These are phyloP conservation scores for Hypoxylon intermedium DNA, from an alignment of 495 filamentous ascomycete genomes.

Conservation along the genomic window DNA sequence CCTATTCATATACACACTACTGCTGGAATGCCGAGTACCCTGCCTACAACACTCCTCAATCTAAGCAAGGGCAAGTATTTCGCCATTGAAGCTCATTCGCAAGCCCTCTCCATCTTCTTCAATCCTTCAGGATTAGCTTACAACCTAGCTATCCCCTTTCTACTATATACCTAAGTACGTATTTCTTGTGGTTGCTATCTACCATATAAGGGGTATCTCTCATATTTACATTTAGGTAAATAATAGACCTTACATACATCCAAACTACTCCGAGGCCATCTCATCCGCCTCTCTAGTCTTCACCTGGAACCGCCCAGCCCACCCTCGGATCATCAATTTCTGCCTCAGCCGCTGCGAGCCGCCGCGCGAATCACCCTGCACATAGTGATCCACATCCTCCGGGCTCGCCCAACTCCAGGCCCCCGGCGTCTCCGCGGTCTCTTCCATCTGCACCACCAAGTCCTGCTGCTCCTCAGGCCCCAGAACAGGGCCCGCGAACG, in stretches of 20 bases:
- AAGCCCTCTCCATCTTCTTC: too few relatives aligned
- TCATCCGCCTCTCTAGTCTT: not conserved
- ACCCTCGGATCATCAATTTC: slow-evolving; percentile 7
- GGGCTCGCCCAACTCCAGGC: slow-evolving; percentile 41
- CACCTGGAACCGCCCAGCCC: not conserved
- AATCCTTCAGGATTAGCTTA: too few relatives aligned
- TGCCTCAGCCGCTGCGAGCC: slow-evolving; percentile 21
- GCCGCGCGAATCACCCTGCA: slow-evolving; percentile 23
- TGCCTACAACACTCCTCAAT: too few relatives aligned
- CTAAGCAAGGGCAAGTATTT: too few relatives aligned
- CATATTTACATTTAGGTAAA: not conserved
- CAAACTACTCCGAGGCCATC: not conserved
- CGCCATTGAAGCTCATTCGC: too few relatives aligned
- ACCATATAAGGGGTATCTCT: not conserved
- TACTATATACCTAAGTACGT: too few relatives aligned
- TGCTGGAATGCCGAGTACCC: too few relatives aligned
- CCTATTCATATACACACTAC: too few relatives aligned
- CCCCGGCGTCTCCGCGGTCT: not conserved
- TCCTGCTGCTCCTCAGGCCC: slow-evolving; percentile 28
- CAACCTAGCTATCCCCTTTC: too few relatives aligned
- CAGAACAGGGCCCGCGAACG: slow-evolving; percentile 38
- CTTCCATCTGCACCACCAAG: slow-evolving; percentile 34
- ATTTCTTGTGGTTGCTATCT: too few relatives aligned
- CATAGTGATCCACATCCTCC: slow-evolving; percentile 33
- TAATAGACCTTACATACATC: slow-evolving; percentile 14